Base-by-base conservation (phyloP, 1,284 basidiomycete genomes). In the Laetiporus sulphureus region DNA sequence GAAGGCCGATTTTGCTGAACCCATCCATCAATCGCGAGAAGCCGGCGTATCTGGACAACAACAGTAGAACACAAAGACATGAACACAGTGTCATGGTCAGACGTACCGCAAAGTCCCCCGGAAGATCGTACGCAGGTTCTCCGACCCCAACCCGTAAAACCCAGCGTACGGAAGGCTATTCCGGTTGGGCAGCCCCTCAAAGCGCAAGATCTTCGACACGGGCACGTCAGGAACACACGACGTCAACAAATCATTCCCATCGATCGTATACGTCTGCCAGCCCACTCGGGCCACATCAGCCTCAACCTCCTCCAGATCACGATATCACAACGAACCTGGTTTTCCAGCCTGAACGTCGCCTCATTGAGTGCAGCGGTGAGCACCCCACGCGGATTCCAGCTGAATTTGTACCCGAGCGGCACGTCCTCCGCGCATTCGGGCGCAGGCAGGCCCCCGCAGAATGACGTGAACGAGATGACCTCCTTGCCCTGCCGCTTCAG, bases 401-500 rank as follows among this genome's bases (percentile, higher is more conserved):
- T 93, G 61, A 97, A 98, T 63, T 96, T 96, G 65, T 97, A 97
- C 23, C 85, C 79, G 13, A 95, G 66, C 2, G 91, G 79, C 10
- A 77, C 79, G 24, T 75, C 75, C 38, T 62, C 64, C 40, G 66
- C 57, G 15, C 66, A 69, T 37, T 89, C 84, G 0, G 90, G 89
- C 3, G 87, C 84, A 1, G 93, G 94, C 11, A 98, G 68, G 1
- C 93, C 94, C 11, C 94, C 93, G 49, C 93, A 98, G 72, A 95
- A 96, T 0, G 91, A 94, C 1, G 83, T 81, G 63, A 96, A 97
- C 0, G 88, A 88, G 1, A 76, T 64, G 15, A 93, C 72, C 2
- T 70, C 65, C 57, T 84, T 83, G 11, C 72, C 70, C 51, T 84
- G 66, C 1, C 68, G 63, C 33, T 77, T 70, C 2, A 90, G 60